A percentile compares a stretch with the other conserved stretches of the same genome.
Conservation (phyloP, 306 rosid genomes). For the Fagus crenata region DNA sequence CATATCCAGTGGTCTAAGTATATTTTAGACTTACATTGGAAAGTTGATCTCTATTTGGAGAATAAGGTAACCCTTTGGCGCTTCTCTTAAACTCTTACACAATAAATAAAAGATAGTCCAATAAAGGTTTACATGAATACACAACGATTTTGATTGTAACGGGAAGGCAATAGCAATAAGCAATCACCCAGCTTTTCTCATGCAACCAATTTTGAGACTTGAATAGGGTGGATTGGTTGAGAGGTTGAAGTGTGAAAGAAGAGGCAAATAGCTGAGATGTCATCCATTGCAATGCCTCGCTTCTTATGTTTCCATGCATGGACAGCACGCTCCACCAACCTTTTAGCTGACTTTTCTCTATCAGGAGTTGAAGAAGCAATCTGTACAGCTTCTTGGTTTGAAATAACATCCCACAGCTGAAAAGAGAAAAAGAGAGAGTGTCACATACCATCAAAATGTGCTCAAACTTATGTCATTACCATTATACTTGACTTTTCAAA, state of each 20-base stretch:
- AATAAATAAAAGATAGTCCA: too few relatives aligned
- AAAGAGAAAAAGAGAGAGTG: background rate
- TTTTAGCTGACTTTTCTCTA: constrained; percentile 60
- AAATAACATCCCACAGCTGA: constrained; percentile 77
- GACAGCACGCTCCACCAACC: constrained; percentile 57
- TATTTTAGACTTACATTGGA: too few relatives aligned
- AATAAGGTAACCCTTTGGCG: too few relatives aligned
- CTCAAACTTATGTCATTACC: background rate
- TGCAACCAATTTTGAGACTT: constrained; percentile 20
- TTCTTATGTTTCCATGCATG: constrained; percentile 69
- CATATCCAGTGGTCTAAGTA: too few relatives aligned
- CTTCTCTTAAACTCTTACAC: too few relatives aligned
- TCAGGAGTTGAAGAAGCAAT: constrained; percentile 47
- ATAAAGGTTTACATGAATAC: too few relatives aligned
- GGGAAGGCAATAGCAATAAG: background rate
- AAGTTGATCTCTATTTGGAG: too few relatives aligned
- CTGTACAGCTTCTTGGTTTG: constrained; percentile 67
- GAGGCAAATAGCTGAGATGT: constrained; percentile 73
- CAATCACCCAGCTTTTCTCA: constrained; percentile 3
- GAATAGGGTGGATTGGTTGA: constrained; percentile 8
- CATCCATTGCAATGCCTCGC: constrained; percentile 69
- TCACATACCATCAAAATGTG: background rate
- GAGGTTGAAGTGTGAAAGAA: constrained; percentile 43
- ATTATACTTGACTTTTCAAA: background rate
- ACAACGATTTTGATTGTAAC: background rate